These are phyloP conservation scores for Tagetes patula DNA, from an alignment of 129 eudicot genomes.

Conservation along the genomic window DNA sequence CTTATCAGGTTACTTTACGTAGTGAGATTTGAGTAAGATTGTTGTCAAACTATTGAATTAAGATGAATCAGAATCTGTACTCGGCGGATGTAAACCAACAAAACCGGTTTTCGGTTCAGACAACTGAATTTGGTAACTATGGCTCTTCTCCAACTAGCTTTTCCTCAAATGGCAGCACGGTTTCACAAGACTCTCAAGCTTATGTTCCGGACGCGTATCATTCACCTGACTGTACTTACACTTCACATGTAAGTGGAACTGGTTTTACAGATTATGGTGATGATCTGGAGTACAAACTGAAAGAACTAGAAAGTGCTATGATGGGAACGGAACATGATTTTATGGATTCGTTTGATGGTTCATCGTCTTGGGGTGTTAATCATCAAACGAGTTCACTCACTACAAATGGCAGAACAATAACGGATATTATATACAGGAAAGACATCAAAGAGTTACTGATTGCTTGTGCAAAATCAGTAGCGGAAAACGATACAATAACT, in stretches of 20 bases:
- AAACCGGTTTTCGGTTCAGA: neutral
- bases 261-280: constrained; percentile 7
- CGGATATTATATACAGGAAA: constrained; percentile 2
- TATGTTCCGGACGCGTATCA: neutral
- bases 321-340: constrained; percentile 17
- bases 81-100: neutral
- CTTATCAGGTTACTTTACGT: neutral
- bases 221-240: constrained; percentile 19
- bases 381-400: neutral
- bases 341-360: constrained; percentile 1
- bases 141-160: constrained; percentile 7
- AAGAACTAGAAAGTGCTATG: constrained; percentile 14
- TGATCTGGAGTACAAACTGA: constrained; percentile 3
- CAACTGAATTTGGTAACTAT: neutral
- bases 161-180: constrained; percentile 21
- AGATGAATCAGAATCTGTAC: constrained; percentile 14
- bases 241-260: constrained; percentile 4
- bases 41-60: neutral
- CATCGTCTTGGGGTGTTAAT: neutral
- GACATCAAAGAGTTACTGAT: constrained; percentile 2
- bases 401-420: neutral
- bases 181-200: constrained; percentile 14
- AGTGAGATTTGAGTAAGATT: neutral
- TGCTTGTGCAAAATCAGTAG: constrained; percentile 19
- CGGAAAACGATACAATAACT: constrained; percentile 14